A percentile compares a stretch with the other conserved stretches of the same genome.
Evolutionary conservation across 371 early-diverging fungal species (phyloP).

Genomic region (Apophysomyces variabilis): DNA sequence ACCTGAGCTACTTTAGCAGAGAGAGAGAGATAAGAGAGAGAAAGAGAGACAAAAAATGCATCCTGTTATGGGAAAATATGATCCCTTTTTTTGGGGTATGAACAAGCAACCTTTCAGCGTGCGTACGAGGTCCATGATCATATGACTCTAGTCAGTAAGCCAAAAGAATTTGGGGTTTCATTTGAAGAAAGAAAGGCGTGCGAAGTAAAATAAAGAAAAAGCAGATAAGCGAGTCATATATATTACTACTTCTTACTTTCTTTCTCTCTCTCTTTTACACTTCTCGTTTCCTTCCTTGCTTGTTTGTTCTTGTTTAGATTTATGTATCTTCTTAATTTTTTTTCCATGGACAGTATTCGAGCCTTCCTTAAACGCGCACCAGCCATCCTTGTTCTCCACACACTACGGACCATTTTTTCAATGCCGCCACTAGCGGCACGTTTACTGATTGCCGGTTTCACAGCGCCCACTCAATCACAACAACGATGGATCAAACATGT

Average conservation of each 20-base stretch:
- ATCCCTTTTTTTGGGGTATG: no score
- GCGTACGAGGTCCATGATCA: no score
- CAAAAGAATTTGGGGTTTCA: not conserved
- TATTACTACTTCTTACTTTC: no score
- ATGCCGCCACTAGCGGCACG: conserved; percentile 20
- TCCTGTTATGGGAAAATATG: no score
- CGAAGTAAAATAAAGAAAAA: not conserved
- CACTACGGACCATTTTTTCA: not conserved
- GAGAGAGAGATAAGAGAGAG: no score
- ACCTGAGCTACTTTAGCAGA: no score
- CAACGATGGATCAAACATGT: conserved; percentile 23
- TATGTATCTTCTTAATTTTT: not conserved
- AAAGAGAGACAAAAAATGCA: no score
- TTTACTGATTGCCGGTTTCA: conserved; percentile 19
- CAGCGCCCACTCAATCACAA: conserved; percentile 23
- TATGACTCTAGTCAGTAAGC: not conserved
- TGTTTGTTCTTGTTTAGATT: not conserved
- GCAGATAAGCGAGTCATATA: no score
- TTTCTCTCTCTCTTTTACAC: no score
- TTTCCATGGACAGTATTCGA: conserved; percentile 27
- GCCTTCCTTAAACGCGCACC: conserved; percentile 22
- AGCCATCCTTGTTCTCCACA: not conserved
- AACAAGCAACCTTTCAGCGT: no score
- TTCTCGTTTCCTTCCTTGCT: not conserved
- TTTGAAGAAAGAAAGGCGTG: not conserved